Conservation (phyloP, 148 eudicot genomes). For the Oxyria digyna region DNA sequence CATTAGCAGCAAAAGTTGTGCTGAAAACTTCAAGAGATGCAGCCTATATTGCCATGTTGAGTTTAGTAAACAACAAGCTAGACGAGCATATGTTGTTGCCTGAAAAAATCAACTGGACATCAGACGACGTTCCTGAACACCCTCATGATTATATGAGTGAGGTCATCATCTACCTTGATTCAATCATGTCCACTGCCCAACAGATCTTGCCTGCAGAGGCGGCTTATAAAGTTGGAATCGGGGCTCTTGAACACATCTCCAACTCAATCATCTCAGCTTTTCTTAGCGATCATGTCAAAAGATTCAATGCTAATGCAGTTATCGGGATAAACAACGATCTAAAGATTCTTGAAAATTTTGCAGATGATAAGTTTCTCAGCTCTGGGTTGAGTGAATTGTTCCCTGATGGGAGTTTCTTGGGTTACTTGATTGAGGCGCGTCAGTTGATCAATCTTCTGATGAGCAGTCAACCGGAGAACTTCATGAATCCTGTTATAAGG, state of each 20-base stretch:
- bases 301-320: conserved; percentile 79
- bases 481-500: conserved; percentile 88
- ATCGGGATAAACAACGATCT: conserved; percentile 54
- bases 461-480: conserved; percentile 89
- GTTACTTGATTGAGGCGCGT: conserved; percentile 64
- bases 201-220: conserved; percentile 78
- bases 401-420: conserved; percentile 57
- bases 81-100: conserved; percentile 58
- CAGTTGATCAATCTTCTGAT: conserved; percentile 69
- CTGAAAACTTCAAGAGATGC: conserved; percentile 80
- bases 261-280: conserved; percentile 58
- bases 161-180: conserved; percentile 63
- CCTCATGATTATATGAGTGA: conserved; percentile 61
- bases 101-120: conserved; percentile 69
- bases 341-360: conserved; percentile 64
- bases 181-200: conserved; percentile 75
- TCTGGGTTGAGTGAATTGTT: conserved; percentile 72
- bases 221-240: conserved; percentile 73
- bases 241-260: conserved; percentile 84
- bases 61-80: conserved; percentile 55
- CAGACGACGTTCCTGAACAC: conserved; percentile 51
- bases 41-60: conserved; percentile 58
- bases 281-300: conserved; percentile 69
- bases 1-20: conserved; percentile 66
- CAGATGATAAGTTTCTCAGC: conserved; percentile 64